Base-by-base conservation (phyloP, 2,329 filamentous ascomycete genomes). In the Ascochyta fabae region DNA sequence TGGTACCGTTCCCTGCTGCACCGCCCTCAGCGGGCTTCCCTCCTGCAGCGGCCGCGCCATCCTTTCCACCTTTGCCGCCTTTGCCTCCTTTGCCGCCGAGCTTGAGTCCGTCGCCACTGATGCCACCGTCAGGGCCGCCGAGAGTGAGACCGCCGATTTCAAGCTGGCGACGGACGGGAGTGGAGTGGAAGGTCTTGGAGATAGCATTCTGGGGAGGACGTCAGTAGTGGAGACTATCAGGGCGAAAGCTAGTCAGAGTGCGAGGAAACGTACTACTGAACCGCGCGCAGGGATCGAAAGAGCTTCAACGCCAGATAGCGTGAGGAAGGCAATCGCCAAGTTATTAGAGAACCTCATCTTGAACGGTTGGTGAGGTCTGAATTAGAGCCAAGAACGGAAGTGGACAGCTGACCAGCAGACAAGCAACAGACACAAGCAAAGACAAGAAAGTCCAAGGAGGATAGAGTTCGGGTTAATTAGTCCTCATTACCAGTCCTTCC, bases 81-180 rank as follows among this genome's bases (percentile, higher is more conserved):
- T 31, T 31, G 12, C 29, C 49, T 16, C 53, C 57, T 31, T 64
- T 61, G 8, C 64, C 65, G 33, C 59, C 64, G 13, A 69, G 54
- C 15, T 66, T 64, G 12, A 69, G 51, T 15, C 67, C 67, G 15
- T 58, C 49, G 35, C 62, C 64, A 15, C 54, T 62, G 24, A 70
- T 70, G 7, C 70, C 70, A n/a, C 71, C 70, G 24, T 57, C 62
- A 22, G 63, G 33, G 4, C 70, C 70, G 26, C 69, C 70, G 8
- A 73, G 62, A n/a, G 69, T 72, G 31, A 72, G 58, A 1, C 69
- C 69, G 27, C 70, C 69, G 22, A 73, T 67, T 15, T 50, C 58
- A 16, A 72, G 53, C 52, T 61, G 45, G 15, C 36, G 48, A 6
- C 34, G 38, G 7, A 19, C 46, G 1, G 35, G 15, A 40, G 36